Evolutionary conservation across 345 rosid genomes (phyloP), one percentile per base, ranked within the genome.

Genomic region (Adansonia digitata): DNA sequence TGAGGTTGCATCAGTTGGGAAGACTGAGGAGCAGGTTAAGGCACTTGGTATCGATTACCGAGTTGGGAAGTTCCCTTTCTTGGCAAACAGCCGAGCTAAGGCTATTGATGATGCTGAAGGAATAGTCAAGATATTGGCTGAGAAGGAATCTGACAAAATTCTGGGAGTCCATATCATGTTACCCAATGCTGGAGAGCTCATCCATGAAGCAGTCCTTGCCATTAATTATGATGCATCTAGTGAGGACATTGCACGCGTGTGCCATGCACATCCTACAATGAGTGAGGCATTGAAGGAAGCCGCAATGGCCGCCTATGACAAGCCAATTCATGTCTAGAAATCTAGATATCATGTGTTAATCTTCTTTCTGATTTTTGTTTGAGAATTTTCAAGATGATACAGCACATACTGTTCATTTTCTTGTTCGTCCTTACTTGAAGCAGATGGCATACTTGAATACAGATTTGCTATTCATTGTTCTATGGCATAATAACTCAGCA

Each of bases 271-370:
- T 75, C 99, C 99, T 17, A 95, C 99, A 20, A 89, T 95, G 99
- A 95, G 99, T 46, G 99, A 95, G 79, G 99, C 98, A 37, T 71
- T 95, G 84, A 95, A 95, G 94, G 99, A 95, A 87, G 99, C 99
- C 52, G 99, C 98, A 49, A 91, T 95, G 99, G 99, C 99, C 43
- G 90, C 99, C 67, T 80, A 93, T 55, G 99, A 93, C 92, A 94
- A 92, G 88, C 97, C 98, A 77, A 92, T 94, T 84, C 98, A 94
- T 85, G 81, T 94, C 55, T 92, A 85, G 80, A 76, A 34, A 10
- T 53, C 27, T 57, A 8, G 42, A 46, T 48, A 4, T 49, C 18
- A 17, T 72, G 13, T 40, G 42, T 60, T 67, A 63, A 71, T 62
- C 64, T 78, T 75, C 74, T 76, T 73, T 78, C 9, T 37, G 7